Conservation (phyloP, 768 basidiomycete genomes). For the Mycena capillaripes region DNA sequence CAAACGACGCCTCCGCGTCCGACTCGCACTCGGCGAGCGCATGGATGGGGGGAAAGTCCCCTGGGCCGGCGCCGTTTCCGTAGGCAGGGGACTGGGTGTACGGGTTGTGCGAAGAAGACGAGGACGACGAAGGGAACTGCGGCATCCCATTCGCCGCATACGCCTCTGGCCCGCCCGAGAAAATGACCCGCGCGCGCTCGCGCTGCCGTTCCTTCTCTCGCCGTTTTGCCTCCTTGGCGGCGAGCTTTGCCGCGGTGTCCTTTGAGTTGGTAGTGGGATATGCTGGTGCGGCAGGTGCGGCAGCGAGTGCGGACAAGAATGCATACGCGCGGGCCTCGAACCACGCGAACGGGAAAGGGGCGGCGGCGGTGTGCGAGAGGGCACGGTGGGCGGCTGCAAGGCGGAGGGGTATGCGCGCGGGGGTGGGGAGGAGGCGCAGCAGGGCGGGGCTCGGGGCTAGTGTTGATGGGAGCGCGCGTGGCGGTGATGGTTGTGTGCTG, state of each 20-base stretch:
- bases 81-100: too few relatives aligned
- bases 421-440: constrained; percentile 27
- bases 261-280: background rate
- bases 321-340: constrained; percentile 32
- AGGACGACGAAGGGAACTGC: background rate
- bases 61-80: background rate
- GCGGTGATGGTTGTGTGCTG: too few relatives aligned
- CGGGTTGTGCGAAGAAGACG: too few relatives aligned
- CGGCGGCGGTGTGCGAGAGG: constrained; percentile 20
- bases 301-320: constrained; percentile 20
- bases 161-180: constrained; percentile 17
- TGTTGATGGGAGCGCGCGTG: too few relatives aligned
- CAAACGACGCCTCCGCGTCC: background rate
- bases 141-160: background rate
- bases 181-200: constrained; percentile 25
- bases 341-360: constrained; percentile 25
- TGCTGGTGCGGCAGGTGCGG: background rate
- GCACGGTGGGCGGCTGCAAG: constrained; percentile 24
- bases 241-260: background rate
- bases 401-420: constrained; percentile 5
- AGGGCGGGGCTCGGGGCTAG: constrained; percentile 12
- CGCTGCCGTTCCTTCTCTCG: constrained; percentile 4
- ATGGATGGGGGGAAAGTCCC: constrained; percentile 22
- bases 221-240: background rate
- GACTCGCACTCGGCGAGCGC: background rate